Conservation (phyloP, 2,329 filamentous ascomycete genomes). For the Curvularia verruculosa region DNA sequence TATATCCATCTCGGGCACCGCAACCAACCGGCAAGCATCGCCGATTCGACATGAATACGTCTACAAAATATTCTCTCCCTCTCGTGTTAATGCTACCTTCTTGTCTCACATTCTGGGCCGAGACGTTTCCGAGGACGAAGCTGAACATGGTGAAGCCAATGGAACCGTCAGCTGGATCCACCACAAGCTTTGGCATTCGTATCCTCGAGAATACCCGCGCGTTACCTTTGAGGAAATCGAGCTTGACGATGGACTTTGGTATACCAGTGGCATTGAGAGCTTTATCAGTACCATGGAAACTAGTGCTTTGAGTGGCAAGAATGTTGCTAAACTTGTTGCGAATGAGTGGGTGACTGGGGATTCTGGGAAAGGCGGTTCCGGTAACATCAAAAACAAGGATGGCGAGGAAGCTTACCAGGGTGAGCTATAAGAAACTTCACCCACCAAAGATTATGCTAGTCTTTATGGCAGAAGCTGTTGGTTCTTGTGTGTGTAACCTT, state of each 20-base stretch:
- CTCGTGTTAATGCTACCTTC: constrained; percentile 55
- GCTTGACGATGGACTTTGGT: constrained; percentile 69
- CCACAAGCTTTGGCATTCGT: constrained; percentile 75
- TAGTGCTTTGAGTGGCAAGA: constrained; percentile 87
- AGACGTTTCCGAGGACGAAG: constrained; percentile 36
- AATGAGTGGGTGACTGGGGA: constrained; percentile 59
- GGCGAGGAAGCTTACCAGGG: not conserved
- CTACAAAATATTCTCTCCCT: constrained; percentile 71
- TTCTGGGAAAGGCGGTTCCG: not conserved
- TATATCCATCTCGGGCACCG: constrained; percentile 73
- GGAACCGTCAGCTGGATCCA: constrained; percentile 42
- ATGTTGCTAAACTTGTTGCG: constrained; percentile 74
- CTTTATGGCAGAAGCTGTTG: not conserved
- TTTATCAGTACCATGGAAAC: constrained; percentile 99
- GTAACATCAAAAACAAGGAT: not conserved
- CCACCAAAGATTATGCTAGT: not conserved
- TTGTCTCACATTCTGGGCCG: constrained; percentile 57
- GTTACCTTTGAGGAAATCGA: constrained; percentile 84
- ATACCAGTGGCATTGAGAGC: constrained; percentile 76
- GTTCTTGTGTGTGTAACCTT: not conserved
- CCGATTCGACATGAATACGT: constrained; percentile 57
- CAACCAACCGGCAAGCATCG: constrained; percentile 61
- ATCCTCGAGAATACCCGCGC: constrained; percentile 83
- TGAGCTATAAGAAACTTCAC: constrained; percentile 1
- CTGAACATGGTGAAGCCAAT: constrained; percentile 41